phyloP scores from a whole-genome alignment of 129 eudicot genomes.

The Cynara cardunculus region DNA sequence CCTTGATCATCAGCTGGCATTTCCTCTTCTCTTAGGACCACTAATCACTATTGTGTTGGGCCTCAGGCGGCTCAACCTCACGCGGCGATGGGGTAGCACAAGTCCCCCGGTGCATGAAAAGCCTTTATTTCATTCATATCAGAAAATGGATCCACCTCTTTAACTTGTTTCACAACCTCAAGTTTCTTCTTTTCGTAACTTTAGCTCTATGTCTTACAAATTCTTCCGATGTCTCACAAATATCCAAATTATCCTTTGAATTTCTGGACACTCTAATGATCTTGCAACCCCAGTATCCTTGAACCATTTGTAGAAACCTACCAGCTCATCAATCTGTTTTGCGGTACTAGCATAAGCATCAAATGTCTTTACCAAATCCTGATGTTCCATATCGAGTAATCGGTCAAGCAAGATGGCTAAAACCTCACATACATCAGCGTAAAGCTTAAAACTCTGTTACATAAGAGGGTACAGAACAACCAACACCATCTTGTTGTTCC shows the following conservation, averaged over 20 bases:
- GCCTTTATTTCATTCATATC: conserved; percentile 89
- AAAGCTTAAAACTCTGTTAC: conserved; percentile 71
- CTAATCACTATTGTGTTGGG: conserved; percentile 47
- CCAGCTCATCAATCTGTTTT: conserved; percentile 80
- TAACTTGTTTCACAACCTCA: conserved; percentile 35
- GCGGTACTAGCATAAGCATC: conserved; percentile 66
- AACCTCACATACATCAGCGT: conserved; percentile 65
- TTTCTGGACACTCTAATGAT: conserved; percentile 72
- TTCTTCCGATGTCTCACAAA: conserved; percentile 25
- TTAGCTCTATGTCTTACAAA: conserved; percentile 43
- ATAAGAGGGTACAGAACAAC: conserved; percentile 59
- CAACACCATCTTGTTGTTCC: conserved; percentile 64
- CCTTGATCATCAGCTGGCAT: conserved; percentile 79
- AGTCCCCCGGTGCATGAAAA: conserved; percentile 55
- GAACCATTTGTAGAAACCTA: conserved; percentile 72
- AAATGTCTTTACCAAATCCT: conserved; percentile 76
- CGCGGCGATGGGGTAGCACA: conserved; percentile 49
- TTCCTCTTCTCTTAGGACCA: conserved; percentile 68
- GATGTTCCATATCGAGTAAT: conserved; percentile 73
- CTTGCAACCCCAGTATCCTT: conserved; percentile 80
- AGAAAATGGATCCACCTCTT: conserved; percentile 52
- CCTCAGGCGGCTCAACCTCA: conserved; percentile 45
- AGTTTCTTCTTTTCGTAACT: conserved; percentile 48
- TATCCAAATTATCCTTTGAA: conserved; percentile 35
- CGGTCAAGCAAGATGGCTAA: conserved; percentile 67